Evolutionary conservation across 2,329 filamentous ascomycete genomes (phyloP).

Genomic region (Nannizzia gypsea): DNA sequence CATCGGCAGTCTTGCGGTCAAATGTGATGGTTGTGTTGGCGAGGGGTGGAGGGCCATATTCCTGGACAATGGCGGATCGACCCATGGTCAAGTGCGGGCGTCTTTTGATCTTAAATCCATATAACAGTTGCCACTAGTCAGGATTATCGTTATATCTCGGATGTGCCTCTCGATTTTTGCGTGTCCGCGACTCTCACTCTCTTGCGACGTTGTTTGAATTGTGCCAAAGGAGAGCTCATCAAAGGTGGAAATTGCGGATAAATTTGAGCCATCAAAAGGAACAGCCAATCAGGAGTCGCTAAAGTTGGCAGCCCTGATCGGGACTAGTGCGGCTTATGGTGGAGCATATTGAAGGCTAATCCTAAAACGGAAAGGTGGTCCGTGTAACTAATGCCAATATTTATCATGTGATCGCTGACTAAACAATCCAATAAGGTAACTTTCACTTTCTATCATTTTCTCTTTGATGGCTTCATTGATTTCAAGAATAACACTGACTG

Average conservation of each 20-base stretch:
- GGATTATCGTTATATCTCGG: not conserved
- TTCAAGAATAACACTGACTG: not conserved
- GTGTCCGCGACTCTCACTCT: not conserved
- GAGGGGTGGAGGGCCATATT: conserved; percentile 34
- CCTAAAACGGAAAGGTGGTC: not conserved
- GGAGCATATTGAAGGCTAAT: not conserved
- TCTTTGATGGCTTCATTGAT: not conserved
- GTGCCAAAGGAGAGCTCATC: not conserved
- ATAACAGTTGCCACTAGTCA: not conserved
- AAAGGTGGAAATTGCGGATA: not conserved
- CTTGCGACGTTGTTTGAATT: not conserved
- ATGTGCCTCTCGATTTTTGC: not conserved
- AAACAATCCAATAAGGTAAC: not conserved
- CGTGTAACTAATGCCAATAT: not conserved
- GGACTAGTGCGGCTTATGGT: conserved; percentile 3
- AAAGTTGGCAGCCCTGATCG: not conserved
- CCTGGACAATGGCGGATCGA: conserved; percentile 37
- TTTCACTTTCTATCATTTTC: not conserved
- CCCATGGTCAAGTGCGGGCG: conserved; percentile 23
- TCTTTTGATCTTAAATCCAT: not conserved
- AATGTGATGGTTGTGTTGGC: conserved; percentile 35
- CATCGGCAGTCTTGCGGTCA: conserved; percentile 41
- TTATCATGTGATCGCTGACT: not conserved
- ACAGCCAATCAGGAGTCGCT: not conserved
- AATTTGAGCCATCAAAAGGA: conserved; percentile 3